Base-by-base conservation (phyloP, 495 filamentous ascomycete genomes). In the Aeminium ludgeri region DNA sequence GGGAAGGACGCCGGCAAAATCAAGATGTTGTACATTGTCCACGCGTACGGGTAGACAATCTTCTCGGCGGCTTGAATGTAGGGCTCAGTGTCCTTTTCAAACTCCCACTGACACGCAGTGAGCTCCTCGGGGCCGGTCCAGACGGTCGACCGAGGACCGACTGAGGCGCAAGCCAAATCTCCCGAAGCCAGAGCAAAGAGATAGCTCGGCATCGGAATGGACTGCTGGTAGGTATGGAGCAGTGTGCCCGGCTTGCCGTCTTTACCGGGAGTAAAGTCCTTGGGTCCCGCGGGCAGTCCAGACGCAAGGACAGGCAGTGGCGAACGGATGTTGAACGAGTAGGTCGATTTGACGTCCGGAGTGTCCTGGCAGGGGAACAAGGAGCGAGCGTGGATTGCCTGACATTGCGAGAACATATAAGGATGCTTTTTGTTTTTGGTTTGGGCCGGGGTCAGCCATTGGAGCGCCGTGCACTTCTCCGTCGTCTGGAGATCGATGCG, bases 381-480 rank as follows among this genome's bases (percentile, higher is more conserved):
- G 17, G 84, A 92, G 36, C 87, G 73, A 19, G 80, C 82, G 51
- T 95, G 82, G 49, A 97, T 97, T 30, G 86, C 85, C 64, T 97
- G 87, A 59, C 86, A 93, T 72, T 96, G 87, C 29, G 82, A 87
- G 67, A 94, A 95, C 76, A 95, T 89, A 56, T 94, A 95, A 6
- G 87, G 87, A 50, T 84, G 77, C 52, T 86, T 86, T 59, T 81
- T 83, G 66, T 89, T 93, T 34, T 78, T 80, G 2, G 87, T 94
- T 64, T 97, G 87, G 17, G 78, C 76, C 6, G 83, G 80, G 0
- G 76, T 83, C 59, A 96, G 64, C 87, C 87, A 96, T 61, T 93
- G 86, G 36, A 95, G 66, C 0, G 86, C 87, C 6, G 86, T 92
- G 58, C 87, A 93, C 45, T 81, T 70, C 12, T 80, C 69, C 1